phyloP scores from a whole-genome alignment of 2,329 filamentous ascomycete genomes.

The Elsinoe fawcettii region DNA sequence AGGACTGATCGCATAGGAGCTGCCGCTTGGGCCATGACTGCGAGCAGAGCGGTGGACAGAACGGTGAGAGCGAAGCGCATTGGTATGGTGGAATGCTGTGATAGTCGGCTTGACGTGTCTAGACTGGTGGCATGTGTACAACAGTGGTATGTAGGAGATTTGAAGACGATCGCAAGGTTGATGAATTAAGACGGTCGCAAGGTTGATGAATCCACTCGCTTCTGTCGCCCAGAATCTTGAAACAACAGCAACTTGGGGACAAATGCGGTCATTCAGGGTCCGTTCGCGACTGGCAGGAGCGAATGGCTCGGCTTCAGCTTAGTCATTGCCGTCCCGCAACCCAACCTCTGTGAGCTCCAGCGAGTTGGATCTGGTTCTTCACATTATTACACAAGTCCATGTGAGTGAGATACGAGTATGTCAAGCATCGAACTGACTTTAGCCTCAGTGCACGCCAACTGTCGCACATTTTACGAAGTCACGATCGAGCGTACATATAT shows the following conservation, averaged over 20 bases:
- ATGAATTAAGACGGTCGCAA: too few relatives aligned
- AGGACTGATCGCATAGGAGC: slow-evolving; percentile 62
- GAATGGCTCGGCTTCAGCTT: neutral
- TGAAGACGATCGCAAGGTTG: too few relatives aligned
- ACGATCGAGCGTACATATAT: neutral
- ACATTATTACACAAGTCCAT: neutral
- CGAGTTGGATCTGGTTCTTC: neutral
- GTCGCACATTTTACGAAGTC: neutral
- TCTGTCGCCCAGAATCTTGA: neutral
- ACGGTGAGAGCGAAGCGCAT: slow-evolving; percentile 27
- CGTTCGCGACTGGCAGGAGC: neutral
- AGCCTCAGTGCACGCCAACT: neutral
- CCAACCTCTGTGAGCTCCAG: neutral
- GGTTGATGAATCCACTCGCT: neutral
- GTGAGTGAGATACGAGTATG: neutral
- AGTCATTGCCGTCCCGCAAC: neutral
- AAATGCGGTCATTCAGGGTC: slow-evolving; percentile 9
- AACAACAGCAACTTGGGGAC: neutral
- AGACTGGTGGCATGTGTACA: neutral
- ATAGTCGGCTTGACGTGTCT: neutral
- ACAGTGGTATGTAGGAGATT: too few relatives aligned
- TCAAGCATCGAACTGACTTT: neutral
- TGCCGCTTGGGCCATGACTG: slow-evolving; percentile 54
- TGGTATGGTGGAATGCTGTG: slow-evolving; percentile 13
- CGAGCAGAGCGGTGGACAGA: slow-evolving; percentile 36